Evolutionary conservation across 495 filamentous ascomycete species (phyloP).

Genomic region (Lepraria neglecta): DNA sequence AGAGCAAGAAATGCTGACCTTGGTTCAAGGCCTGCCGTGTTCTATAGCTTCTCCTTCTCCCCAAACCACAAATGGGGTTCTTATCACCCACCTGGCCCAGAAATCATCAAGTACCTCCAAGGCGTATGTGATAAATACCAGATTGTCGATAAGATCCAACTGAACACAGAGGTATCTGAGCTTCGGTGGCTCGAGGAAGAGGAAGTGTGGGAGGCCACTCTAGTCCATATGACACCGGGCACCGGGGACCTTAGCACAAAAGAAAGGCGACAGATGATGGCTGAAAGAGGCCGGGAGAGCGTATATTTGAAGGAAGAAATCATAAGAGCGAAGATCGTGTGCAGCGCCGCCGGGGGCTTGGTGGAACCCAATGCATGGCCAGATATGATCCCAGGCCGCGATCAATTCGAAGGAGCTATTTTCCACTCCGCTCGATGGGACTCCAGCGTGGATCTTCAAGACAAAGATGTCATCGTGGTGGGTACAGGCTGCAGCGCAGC

Average conservation of each 20-base stretch:
- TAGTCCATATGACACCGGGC: conserved; percentile 43
- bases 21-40: conserved; percentile 42
- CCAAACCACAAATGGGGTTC: conserved; percentile 53
- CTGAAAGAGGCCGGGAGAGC: conserved; percentile 34
- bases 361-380: conserved; percentile 49
- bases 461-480: conserved; percentile 53
- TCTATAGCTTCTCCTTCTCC: conserved; percentile 60
- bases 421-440: conserved; percentile 57
- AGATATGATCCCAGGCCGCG: conserved; percentile 47
- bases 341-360: conserved; percentile 50
- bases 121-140: conserved; percentile 51
- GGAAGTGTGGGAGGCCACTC: conserved; percentile 52
- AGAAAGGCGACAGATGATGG: conserved; percentile 32
- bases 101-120: conserved; percentile 55
- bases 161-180: conserved; percentile 49
- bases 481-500: conserved; percentile 56
- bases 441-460: conserved; percentile 37
- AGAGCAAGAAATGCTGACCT: conserved; percentile 17
- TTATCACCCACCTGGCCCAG: conserved; percentile 47
- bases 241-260: conserved; percentile 44
- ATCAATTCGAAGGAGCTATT: conserved; percentile 48
- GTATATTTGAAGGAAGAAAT: conserved; percentile 41
- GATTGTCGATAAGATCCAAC: conserved; percentile 54
- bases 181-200: conserved; percentile 43
- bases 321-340: conserved; percentile 50